These are phyloP conservation scores for Talaromyces adpressus DNA, from an alignment of 495 filamentous ascomycete genomes.

Conservation along the genomic window DNA sequence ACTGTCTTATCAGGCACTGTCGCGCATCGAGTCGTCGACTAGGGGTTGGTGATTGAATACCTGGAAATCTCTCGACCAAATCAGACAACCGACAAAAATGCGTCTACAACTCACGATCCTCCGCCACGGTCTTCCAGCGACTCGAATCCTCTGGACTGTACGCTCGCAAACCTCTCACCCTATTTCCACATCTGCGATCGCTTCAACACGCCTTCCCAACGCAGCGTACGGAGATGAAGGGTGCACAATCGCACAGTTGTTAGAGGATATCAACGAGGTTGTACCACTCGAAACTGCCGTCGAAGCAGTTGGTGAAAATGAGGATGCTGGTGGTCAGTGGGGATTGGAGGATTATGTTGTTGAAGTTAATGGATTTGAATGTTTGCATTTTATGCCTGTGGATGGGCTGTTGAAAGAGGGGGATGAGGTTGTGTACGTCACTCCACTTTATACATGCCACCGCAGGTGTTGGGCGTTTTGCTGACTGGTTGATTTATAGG, in stretches of 20 bases:
- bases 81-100: conserved; percentile 35
- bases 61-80: neutral
- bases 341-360: conserved; percentile 92
- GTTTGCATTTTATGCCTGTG: conserved; percentile 77
- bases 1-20: too few relatives aligned
- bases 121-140: conserved; percentile 71
- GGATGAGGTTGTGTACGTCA: conserved; percentile 72
- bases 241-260: conserved; percentile 70
- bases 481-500: conserved; percentile 29
- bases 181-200: conserved; percentile 16
- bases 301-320: conserved; percentile 20
- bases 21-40: neutral
- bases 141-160: conserved; percentile 66
- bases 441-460: too few relatives aligned
- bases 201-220: conserved; percentile 33
- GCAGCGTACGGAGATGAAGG: conserved; percentile 43
- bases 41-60: neutral
- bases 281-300: conserved; percentile 72
- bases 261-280: conserved; percentile 76
- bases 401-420: conserved; percentile 67
- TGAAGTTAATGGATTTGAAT: conserved; percentile 77
- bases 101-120: conserved; percentile 77
- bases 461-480: too few relatives aligned
- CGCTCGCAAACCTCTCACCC: conserved; percentile 22
- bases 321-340: conserved; percentile 52